Base-by-base conservation (phyloP, 371 early-diverging fungal species). In the Rhizopus arrhizus region DNA sequence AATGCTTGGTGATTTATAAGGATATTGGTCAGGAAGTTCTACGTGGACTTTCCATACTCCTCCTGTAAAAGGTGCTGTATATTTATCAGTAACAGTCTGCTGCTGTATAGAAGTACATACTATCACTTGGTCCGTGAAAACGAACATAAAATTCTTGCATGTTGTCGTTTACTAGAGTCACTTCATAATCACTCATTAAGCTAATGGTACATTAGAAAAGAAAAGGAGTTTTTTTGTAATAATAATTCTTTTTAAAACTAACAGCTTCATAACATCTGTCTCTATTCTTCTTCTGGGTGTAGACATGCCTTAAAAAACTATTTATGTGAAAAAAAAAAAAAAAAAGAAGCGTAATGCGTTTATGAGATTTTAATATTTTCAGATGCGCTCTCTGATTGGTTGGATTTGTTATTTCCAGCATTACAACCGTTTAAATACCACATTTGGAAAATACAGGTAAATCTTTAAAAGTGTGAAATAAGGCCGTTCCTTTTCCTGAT, bases 1-100 rank as follows among this genome's bases (percentile, higher is more conserved):
- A 68, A 99, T 98, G 50, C 97, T 97, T 36, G 99, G 99, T 31
- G 97, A 96, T 81, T 97, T 97, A 87, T 96, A 99, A 10, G 99
- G 99, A 73, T 99, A 99, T 65, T 98, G 96, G 77, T 97, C 95
- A 16, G 99, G 99, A 41, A 99, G 82, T 74, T 97, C 95, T 16
- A 99, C 98, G 76, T 95, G 97, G 13, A 99, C 85, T 72, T 95
- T 97, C 95, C 99, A 99, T 42, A 93, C 86, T 15, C 98, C 99
- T 40, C 91, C 92, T 12, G 80, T 80, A 77, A 96, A 99, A 28
- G 98, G 98, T 6, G 99, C 97, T 90, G 16, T 40, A 12, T 41
- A 31, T 32, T 2, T 15, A 58, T 2, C 4, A 42, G 28, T n/a
- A 10, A 5, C 2, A 15, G 8, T 59, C 28, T 35, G 32, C 22